These are phyloP conservation scores for Acaromyces ingoldii DNA, from an alignment of 1,284 basidiomycete species.

Conservation along the genomic window DNA sequence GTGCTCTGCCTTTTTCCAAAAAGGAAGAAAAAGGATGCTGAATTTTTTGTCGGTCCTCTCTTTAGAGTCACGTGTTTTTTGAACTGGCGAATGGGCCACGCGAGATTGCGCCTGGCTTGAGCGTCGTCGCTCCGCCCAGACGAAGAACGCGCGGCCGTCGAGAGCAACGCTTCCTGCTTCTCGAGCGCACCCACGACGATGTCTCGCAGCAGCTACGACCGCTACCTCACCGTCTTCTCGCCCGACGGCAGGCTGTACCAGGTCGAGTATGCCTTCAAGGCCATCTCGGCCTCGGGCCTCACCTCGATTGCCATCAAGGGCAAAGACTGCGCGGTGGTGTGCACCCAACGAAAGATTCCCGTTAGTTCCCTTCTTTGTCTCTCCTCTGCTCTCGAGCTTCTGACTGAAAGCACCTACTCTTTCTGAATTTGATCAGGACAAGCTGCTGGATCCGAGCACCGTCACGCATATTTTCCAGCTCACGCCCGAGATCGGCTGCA, in stretches of 20 bases:
- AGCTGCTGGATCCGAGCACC: slow-evolving; percentile 88
- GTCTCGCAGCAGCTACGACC: slow-evolving; percentile 49
- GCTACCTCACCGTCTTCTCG: slow-evolving; percentile 51
- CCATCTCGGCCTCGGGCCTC: slow-evolving; percentile 91
- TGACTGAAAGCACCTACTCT: background rate
- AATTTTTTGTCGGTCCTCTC: background rate
- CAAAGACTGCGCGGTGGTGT: slow-evolving; percentile 87
- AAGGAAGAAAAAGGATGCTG: background rate
- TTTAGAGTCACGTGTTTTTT: background rate
- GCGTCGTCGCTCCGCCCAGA: too few relatives aligned
- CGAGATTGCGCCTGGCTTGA: too few relatives aligned
- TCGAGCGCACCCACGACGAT: slow-evolving; percentile 30
- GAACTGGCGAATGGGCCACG: too few relatives aligned
- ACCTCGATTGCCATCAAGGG: slow-evolving; percentile 89
- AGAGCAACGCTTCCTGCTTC: too few relatives aligned
- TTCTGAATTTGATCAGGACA: slow-evolving; percentile 67
- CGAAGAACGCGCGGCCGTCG: too few relatives aligned
- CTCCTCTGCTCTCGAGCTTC: background rate
- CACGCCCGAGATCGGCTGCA: slow-evolving; percentile 92
- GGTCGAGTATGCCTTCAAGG: slow-evolving; percentile 88
- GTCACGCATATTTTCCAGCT: slow-evolving; percentile 95
- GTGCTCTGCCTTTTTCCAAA: too few relatives aligned
- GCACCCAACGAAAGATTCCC: slow-evolving; percentile 97
- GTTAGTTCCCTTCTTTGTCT: slow-evolving; percentile 57
- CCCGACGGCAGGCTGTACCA: slow-evolving; percentile 50